Evolutionary conservation across 306 rosid genomes (phyloP).

Genomic region (Senna tora): DNA sequence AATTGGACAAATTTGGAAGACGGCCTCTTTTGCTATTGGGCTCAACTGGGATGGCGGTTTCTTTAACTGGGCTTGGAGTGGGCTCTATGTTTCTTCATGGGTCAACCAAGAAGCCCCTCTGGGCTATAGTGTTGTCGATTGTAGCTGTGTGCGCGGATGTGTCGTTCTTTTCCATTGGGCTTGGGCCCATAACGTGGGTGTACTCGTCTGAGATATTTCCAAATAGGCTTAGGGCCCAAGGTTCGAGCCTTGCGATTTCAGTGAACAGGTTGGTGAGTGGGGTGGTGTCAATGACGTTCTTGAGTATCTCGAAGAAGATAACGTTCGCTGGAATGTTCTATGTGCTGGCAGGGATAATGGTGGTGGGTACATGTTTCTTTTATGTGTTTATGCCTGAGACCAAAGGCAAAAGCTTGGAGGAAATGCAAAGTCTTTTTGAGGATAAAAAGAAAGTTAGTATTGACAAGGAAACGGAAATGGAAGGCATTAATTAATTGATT

Average conservation of each 20-base stretch:
- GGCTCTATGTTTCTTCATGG: constrained; percentile 54
- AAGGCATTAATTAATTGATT: too few relatives aligned
- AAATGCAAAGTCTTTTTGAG: constrained; percentile 45
- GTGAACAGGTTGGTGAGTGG: constrained; percentile 79
- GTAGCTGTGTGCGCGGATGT: constrained; percentile 62
- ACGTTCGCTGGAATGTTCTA: constrained; percentile 66
- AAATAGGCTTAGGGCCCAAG: constrained; percentile 65
- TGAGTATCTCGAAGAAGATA: constrained; percentile 57
- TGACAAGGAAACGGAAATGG: background rate
- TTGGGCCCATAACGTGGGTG: constrained; percentile 83
- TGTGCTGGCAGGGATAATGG: constrained; percentile 61
- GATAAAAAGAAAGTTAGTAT: background rate
- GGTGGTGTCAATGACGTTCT: constrained; percentile 70
- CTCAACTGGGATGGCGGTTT: constrained; percentile 62
- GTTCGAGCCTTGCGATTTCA: constrained; percentile 73
- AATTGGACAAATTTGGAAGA: constrained; percentile 68
- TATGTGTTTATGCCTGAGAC: constrained; percentile 63
- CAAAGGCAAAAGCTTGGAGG: constrained; percentile 47
- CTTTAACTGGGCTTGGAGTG: constrained; percentile 61
- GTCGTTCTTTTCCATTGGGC: constrained; percentile 79
- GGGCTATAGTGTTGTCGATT: constrained; percentile 63
- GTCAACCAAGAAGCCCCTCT: constrained; percentile 43
- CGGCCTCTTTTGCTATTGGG: constrained; percentile 72
- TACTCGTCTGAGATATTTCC: constrained; percentile 82
- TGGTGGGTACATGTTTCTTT: constrained; percentile 50